Conservation (phyloP, 768 basidiomycete species). For the Saitozyma podzolica region DNA sequence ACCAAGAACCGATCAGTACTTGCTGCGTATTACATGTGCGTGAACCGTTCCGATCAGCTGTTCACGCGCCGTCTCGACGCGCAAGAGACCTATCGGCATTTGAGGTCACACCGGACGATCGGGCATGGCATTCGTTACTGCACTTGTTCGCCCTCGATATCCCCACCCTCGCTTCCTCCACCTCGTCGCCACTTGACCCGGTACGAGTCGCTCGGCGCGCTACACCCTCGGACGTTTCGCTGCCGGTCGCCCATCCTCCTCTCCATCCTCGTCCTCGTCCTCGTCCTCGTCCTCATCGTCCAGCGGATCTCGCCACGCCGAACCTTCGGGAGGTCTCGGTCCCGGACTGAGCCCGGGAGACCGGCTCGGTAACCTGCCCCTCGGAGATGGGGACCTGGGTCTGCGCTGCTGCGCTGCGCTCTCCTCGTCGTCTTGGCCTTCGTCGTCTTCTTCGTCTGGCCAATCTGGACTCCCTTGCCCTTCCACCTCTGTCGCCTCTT, state of each 20-base stretch:
- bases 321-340: conserved; percentile 2
- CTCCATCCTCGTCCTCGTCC: conserved; percentile 22
- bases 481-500: background rate
- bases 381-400: background rate
- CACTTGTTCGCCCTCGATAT: too few relatives aligned
- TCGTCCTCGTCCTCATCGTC: conserved; percentile 38
- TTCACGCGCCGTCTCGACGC: too few relatives aligned
- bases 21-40: too few relatives aligned
- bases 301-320: conserved; percentile 41
- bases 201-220: too few relatives aligned
- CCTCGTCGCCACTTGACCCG: too few relatives aligned
- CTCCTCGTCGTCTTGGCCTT: conserved; percentile 6
- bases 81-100: too few relatives aligned
- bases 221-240: conserved; percentile 15
- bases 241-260: conserved; percentile 9
- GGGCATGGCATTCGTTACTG: too few relatives aligned
- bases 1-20: too few relatives aligned
- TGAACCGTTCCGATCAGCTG: too few relatives aligned
- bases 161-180: too few relatives aligned
- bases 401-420: background rate
- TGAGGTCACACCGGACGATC: too few relatives aligned
- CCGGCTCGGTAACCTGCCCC: conserved; percentile 23
- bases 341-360: conserved; percentile 38
- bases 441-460: conserved; percentile 23
- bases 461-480: conserved; percentile 32